Conservation (phyloP, 1,284 basidiomycete species). For the Phenoliferia sp. region DNA sequence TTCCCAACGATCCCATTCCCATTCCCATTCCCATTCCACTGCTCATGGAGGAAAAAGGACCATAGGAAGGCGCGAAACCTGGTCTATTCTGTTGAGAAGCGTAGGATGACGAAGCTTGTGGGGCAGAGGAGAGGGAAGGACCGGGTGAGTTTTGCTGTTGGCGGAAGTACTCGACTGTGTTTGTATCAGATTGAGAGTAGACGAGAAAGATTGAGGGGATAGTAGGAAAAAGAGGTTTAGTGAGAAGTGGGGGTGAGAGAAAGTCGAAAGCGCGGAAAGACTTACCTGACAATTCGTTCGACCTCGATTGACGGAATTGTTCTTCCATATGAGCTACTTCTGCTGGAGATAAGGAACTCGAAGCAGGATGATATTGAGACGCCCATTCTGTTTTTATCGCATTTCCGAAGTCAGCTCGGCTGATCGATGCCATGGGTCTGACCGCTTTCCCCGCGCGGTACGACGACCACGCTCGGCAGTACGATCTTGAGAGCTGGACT, state of each 20-base stretch:
- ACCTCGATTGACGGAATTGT: slow-evolving; percentile 21
- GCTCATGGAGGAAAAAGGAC: slow-evolving; percentile 11
- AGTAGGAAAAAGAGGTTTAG: neutral
- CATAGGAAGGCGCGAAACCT: slow-evolving; percentile 27
- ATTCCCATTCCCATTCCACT: slow-evolving; percentile 7
- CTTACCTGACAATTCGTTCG: slow-evolving; percentile 22
- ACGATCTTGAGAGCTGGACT: neutral
- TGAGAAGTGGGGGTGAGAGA: neutral
- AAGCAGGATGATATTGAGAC: slow-evolving; percentile 22
- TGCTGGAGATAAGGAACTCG: slow-evolving; percentile 10
- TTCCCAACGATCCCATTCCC: slow-evolving; percentile 4
- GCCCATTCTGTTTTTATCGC: slow-evolving; percentile 22
- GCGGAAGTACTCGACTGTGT: slow-evolving; percentile 25
- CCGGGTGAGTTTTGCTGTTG: slow-evolving; percentile 6
- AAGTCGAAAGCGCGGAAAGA: neutral
- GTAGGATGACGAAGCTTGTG: slow-evolving; percentile 1
- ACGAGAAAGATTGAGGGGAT: no score
- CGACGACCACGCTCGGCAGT: neutral
- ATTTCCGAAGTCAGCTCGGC: neutral
- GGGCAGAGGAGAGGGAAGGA: neutral
- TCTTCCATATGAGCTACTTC: slow-evolving; percentile 29
- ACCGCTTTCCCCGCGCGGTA: neutral
- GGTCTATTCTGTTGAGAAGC: slow-evolving; percentile 9
- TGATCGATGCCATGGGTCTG: neutral
- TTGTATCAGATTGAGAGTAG: neutral